Evolutionary conservation across 164 flowering plant genomes (phyloP), one percentile per base, ranked within the genome.

Genomic region (Umbilicus rupestris): DNA sequence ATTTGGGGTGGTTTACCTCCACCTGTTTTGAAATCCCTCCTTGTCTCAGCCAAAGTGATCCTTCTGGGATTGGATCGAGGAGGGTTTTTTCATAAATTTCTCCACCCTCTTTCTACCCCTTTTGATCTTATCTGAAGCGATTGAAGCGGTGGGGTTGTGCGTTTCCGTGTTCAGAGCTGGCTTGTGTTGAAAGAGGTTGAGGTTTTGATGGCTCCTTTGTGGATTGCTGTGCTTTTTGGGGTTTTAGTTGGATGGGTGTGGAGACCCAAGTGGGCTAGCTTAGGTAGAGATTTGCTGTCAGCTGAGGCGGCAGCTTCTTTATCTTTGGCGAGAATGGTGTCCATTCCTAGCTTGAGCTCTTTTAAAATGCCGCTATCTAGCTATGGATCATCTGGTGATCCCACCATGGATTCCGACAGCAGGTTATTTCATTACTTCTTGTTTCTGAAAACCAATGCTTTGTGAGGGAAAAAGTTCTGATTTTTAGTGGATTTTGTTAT

Each of bases 191-290:
- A 7, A 22, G 65, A 37, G 29, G 45, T 63, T 39, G 7, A 8
- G 24, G 17, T 10, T 35, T 39, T 63, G 8, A 41, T 63, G 42
- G 65, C 65, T 35, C 65, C 29, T 63, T 37, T 63, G 26, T 63
- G 46, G 45, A 63, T 63, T 20, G 65, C 65, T 35, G 65, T 63
- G 65, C 19, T n/a, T 63, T 29, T 63, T 11, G 65, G 65, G 15
- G 65, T 63, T 37, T 63, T 63, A 46, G 65, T 63, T 63, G 65
- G 65, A 28, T 63, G 65, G 65, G 65, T 63, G 42, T 63, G 65
- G 65, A 63, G 65, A 28, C 65, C 65, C n/a, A 63, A 63, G 42
- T 63, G 65, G 65, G 65, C 65, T 33, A 41, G 39, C 26, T 33
- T 30, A 30, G 20, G 39, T 60, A n/a, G n/a, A n/a, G n/a, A n/a